A percentile compares a stretch with the other conserved stretches of the same genome.
Evolutionary conservation across 1,139 yeast genomes (phyloP).

Genomic region (Taphrina pruni): DNA sequence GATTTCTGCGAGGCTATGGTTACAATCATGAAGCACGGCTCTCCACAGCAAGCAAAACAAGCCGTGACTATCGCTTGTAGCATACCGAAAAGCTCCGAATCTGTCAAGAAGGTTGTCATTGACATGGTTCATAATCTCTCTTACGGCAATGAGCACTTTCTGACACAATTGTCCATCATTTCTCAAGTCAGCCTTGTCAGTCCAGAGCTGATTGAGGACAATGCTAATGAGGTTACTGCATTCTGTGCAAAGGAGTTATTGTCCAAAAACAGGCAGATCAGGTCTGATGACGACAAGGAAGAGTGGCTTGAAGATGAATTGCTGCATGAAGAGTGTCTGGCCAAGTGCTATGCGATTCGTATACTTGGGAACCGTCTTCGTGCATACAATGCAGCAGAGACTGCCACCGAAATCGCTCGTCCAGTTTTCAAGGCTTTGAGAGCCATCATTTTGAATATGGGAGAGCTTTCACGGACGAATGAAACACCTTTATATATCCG

Average conservation of each 20-base stretch:
- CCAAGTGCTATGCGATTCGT: conserved; percentile 57
- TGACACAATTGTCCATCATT: conserved; percentile 65
- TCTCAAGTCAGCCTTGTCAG: conserved; percentile 66
- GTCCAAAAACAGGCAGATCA: conserved; percentile 55
- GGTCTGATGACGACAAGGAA: conserved; percentile 47
- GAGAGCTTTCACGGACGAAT: conserved; percentile 67
- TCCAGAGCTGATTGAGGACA: conserved; percentile 61
- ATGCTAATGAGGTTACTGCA: conserved; percentile 65
- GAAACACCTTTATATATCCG: conserved; percentile 71
- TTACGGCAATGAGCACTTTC: conserved; percentile 51
- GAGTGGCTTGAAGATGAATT: conserved; percentile 61
- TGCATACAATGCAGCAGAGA: conserved; percentile 55
- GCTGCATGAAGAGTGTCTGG: conserved; percentile 55
- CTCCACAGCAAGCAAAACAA: conserved; percentile 69
- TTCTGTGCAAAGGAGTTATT: conserved; percentile 67
- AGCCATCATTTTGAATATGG: conserved; percentile 74
- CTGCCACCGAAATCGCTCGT: conserved; percentile 56
- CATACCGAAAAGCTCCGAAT: conserved; percentile 54
- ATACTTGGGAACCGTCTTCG: conserved; percentile 69
- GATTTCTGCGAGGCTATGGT: conserved; percentile 51
- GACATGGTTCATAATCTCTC: conserved; percentile 49
- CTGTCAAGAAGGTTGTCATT: conserved; percentile 55
- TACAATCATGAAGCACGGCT: conserved; percentile 60
- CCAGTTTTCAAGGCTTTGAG: conserved; percentile 72
- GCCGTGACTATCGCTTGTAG: conserved; percentile 65